Evolutionary conservation across 306 rosid genomes (phyloP).

Genomic region (Alnus rubra): DNA sequence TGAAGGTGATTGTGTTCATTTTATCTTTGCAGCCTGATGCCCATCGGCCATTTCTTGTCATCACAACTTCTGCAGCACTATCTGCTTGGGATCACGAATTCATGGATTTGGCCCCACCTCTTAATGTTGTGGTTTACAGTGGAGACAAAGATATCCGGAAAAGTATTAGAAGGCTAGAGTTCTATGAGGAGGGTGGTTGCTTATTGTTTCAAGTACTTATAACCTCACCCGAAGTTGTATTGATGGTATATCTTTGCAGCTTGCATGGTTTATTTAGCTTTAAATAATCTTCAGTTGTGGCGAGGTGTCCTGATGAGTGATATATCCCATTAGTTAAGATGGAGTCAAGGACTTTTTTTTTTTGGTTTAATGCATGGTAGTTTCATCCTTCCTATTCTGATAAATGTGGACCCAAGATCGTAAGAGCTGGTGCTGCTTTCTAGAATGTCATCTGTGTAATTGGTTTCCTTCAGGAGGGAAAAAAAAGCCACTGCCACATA

Average conservation of each 20-base stretch:
- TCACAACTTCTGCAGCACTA: slow-evolving; percentile 55
- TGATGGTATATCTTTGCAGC: slow-evolving; percentile 48
- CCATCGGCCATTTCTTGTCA: slow-evolving; percentile 57
- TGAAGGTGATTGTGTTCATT: slow-evolving; percentile 50
- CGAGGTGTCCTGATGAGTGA: slow-evolving; percentile 7
- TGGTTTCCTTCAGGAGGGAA: not conserved
- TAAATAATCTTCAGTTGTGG: not conserved
- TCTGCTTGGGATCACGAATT: slow-evolving; percentile 55
- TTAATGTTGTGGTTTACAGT: slow-evolving; percentile 49
- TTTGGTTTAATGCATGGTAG: not conserved
- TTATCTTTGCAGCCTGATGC: slow-evolving; percentile 45
- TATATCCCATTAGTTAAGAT: slow-evolving; percentile 18
- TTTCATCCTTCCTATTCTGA: not conserved
- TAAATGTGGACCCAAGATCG: not conserved
- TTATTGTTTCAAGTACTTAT: slow-evolving; percentile 55
- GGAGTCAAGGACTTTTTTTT: slow-evolving; percentile 2
- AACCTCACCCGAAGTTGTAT: slow-evolving; percentile 45
- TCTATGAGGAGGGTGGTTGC: slow-evolving; percentile 37
- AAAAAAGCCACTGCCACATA: not conserved
- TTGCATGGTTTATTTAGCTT: slow-evolving; percentile 7
- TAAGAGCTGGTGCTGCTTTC: not conserved
- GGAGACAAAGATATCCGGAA: slow-evolving; percentile 55
- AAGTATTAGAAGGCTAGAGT: slow-evolving; percentile 53
- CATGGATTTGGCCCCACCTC: slow-evolving; percentile 46
- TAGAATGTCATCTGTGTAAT: not conserved